Base-by-base conservation (phyloP, 371 early-diverging fungal species). In the Paramicrosporidium saccamoebae region DNA sequence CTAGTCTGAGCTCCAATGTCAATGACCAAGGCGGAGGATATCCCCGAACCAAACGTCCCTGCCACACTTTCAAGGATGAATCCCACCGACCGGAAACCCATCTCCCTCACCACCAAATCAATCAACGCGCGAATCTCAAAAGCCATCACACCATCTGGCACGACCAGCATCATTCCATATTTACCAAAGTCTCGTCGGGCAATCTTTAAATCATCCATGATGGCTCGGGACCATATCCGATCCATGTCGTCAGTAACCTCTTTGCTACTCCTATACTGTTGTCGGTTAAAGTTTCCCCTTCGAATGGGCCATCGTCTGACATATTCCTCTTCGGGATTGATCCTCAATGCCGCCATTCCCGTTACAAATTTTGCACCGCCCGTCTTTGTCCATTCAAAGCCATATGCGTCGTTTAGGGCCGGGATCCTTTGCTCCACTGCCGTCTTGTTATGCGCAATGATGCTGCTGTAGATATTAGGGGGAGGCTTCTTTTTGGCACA, bases 1-100 rank as follows among this genome's bases (percentile, higher is more conserved):
- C 75, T 74, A 16, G 53, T 62, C 32, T 78, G 75, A 1, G 82
- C 78, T 4, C 82, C 82, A 27, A 81, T 61, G 36, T 79, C 77
- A 1, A 81, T 67, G 6, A 81, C 67, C 28, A 73, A 73, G 0
- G 74, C 74, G 5, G 54, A 50, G 0, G 74, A 64, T 3, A 71
- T 50, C 11, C 82, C 81, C 2, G 82, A 77, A 25, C 81, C 81
- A 41, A 60, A 75, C 0, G 72, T 60, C 1, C 71, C 77, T 32
- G 64, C 58, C 1, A 53, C 50, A 0, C 81, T 69, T 33, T 67
- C 71, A 41, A 68, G 77, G 17, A 64, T 64, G 9, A 71, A 39
- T 17, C 65, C 44, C 0, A 64, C 55, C 3, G 58, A 59, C 16
- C 46, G 48, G 32, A 79, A 74, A 2, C 59, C 52, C 64, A 75